Evolutionary conservation across 2,329 filamentous ascomycete genomes (phyloP).

Genomic region (Fusarium sp.): DNA sequence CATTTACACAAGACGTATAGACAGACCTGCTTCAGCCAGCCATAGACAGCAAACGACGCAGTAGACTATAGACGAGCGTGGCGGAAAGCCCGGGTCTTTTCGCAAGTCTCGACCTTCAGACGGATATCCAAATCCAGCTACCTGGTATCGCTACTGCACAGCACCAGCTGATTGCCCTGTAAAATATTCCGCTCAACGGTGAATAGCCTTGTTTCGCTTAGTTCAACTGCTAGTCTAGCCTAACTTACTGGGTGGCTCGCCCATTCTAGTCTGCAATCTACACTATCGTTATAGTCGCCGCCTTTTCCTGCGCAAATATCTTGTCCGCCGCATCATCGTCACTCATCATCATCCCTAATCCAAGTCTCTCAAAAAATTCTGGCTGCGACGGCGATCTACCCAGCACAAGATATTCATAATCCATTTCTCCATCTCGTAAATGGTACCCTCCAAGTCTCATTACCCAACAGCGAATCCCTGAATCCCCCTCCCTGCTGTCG

Average conservation of each 20-base stretch:
- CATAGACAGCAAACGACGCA: not conserved
- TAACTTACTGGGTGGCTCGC: not conserved
- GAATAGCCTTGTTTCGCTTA: not conserved
- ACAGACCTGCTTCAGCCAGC: not conserved
- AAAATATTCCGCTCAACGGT: not conserved
- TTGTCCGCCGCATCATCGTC: not conserved
- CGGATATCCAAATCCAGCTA: not conserved
- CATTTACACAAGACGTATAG: not conserved
- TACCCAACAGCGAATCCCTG: conserved; percentile 32
- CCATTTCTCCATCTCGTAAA: not conserved
- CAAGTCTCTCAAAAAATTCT: conserved; percentile 31
- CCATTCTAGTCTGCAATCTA: not conserved
- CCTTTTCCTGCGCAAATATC: conserved; percentile 10
- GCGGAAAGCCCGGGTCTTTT: not conserved
- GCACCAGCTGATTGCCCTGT: not conserved
- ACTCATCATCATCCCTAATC: conserved; percentile 13
- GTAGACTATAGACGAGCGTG: not conserved
- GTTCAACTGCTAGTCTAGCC: not conserved
- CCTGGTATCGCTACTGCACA: not conserved
- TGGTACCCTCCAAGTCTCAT: conserved; percentile 32
- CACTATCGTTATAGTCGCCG: conserved; percentile 20
- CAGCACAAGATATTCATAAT: conserved; percentile 33
- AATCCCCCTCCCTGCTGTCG: not conserved
- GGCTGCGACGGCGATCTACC: conserved; percentile 22
- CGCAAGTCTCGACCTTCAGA: not conserved